These are phyloP conservation scores for Citrus sinensis DNA, from an alignment of 345 rosid species.

Conservation along the genomic window DVS_A1.0 CM039166.1:25929501-25930000, in stretches of 20 bases:
- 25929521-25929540: conserved; percentile 93
- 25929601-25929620: conserved; percentile 86
- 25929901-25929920: background rate
- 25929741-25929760: conserved; percentile 15
- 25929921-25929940: background rate
- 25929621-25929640: conserved; percentile 70
- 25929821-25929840: background rate
- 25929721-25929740: conserved; percentile 97
- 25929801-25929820: background rate
- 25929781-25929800: background rate
- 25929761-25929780: conserved; percentile 8
- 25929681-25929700: conserved; percentile 95
- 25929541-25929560: conserved; percentile 81
- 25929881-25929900: background rate
- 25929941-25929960: background rate
- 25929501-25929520: conserved; percentile 77
- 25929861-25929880: background rate
- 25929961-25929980: background rate
- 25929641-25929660: conserved; percentile 91
- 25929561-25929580: conserved; percentile 74
- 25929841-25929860: background rate
- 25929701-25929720: conserved; percentile 98
- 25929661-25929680: conserved; percentile 85
- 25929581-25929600: conserved; percentile 96
- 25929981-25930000: background rate